Evolutionary conservation across 73 alveolate genomes (phyloP).

Genomic region (Paramecium octaurelia): DNA sequence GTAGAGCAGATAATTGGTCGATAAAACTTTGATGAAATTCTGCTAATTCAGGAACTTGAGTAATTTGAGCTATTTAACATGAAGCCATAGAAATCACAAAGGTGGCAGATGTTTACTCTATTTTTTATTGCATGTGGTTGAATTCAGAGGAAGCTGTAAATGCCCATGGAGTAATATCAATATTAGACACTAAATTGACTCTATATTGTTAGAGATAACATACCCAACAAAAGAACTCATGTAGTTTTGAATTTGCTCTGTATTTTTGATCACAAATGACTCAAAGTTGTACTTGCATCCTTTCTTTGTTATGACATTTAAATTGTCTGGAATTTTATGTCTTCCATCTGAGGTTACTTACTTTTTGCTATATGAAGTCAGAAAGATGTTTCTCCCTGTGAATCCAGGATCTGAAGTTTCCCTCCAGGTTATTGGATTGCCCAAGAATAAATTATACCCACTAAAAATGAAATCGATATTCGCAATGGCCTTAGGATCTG

Average conservation of each 20-base stretch:
- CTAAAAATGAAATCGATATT: constrained; percentile 29
- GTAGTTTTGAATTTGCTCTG: neutral
- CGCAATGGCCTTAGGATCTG: constrained; percentile 28
- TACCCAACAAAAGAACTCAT: constrained; percentile 36
- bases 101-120: neutral
- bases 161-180: constrained; percentile 48
- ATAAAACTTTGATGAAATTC: neutral
- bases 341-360: constrained; percentile 16
- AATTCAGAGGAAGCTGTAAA: constrained; percentile 30
- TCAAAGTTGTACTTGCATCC: constrained; percentile 32
- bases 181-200: constrained; percentile 3
- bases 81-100: neutral
- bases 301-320: constrained; percentile 9
- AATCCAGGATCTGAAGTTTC: constrained; percentile 38
- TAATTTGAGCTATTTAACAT: constrained; percentile 5
- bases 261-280: neutral
- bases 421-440: constrained; percentile 30
- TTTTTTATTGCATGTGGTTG: neutral
- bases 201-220: neutral
- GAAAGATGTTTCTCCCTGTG: constrained; percentile 1
- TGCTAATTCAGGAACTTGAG: neutral
- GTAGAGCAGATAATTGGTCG: neutral
- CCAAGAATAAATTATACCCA: constrained; percentile 10
- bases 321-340: constrained; percentile 37
- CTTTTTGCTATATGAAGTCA: neutral